phyloP scores from a whole-genome alignment of 768 basidiomycete genomes.

The Lentinus brumalis region DNA sequence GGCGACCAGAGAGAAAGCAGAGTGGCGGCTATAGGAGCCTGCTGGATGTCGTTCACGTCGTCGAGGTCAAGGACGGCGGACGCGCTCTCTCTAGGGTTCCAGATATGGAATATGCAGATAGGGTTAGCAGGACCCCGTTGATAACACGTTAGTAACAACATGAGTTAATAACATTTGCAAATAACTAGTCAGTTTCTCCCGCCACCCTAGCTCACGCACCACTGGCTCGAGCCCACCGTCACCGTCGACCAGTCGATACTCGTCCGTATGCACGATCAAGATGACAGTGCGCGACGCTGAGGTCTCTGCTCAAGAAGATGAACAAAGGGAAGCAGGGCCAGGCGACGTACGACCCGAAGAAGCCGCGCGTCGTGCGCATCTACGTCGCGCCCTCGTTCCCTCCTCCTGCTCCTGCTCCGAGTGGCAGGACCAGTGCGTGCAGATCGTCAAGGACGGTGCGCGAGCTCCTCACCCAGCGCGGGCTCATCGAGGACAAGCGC shows the following conservation, averaged over 20 bases:
- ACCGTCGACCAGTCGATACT: constrained; percentile 66
- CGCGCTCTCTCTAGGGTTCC: neutral
- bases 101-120: neutral
- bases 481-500: constrained; percentile 93
- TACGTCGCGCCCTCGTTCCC: constrained; percentile 92
- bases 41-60: constrained; percentile 6
- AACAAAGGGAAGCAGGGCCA: constrained; percentile 67
- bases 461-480: constrained; percentile 63
- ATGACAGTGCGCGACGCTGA: constrained; percentile 84
- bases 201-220: constrained; percentile 55
- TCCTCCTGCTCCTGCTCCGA: constrained; percentile 31
- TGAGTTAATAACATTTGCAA: too few species aligned
- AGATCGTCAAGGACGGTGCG: constrained; percentile 72
- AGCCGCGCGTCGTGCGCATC: constrained; percentile 80
- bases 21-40: constrained; percentile 1
- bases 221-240: constrained; percentile 73
- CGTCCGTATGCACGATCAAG: constrained; percentile 82
- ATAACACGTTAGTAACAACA: too few species aligned
- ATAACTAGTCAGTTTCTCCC: too few species aligned
- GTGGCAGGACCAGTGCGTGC: constrained; percentile 89
- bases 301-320: constrained; percentile 72
- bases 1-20: constrained; percentile 6
- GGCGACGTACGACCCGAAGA: constrained; percentile 77
- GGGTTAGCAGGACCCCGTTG: neutral
- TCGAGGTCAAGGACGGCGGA: neutral